Base-by-base conservation (phyloP, 2,329 filamentous ascomycete species). In the Graphilbum ipis-grandicollis region DNA sequence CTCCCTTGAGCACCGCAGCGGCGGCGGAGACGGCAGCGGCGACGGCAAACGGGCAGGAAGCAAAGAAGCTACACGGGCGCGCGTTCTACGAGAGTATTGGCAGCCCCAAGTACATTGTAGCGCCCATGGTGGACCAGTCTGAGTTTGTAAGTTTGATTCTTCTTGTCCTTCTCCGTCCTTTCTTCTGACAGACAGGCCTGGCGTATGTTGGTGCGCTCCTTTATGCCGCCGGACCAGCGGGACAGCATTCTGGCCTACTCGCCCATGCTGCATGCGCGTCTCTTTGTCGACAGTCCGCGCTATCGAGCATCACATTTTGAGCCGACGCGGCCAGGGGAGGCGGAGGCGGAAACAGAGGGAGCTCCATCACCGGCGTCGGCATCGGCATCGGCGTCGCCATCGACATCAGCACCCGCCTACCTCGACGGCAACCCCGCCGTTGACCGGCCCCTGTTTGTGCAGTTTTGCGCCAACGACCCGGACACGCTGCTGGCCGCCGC, bases 61-160 rank as follows among this genome's bases (percentile, higher is more conserved):
- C 48, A 19, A 55, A 51, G 38, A 93, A 88, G 55, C 62, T 93
- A 18, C 73, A 80, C 48, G 90, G 90, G 1, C 67, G 90, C 40
- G 81, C 80, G 12, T 96, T 98, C 54, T 98, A 96, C 52, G 76
- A 94, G 60, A 93, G 82, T 52, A 79, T 98, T 43, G 90, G 90
- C 18, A 86, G 79, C 41, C 90, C 90, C 2, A 93, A 83, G 58
- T 77, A 80, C 46, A 73, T 98, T 22, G 69, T 98, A 38, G 90
- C 90, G 25, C 90, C 90, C 26, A 98, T 98, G 90, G 90, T 98
- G 18, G 88, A 98, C 52, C 83, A 94, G 56, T 94, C 85, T 23
- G 90, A 98, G 63, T 94, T 96, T 62, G 86, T 93, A 64, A 46
- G 78, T 63, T 33, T 43, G 43, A 42, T 39, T 25, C 4, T 33